These are phyloP conservation scores for Neonectria punicea DNA, from an alignment of 2,329 filamentous ascomycete genomes.

Conservation along the genomic window DNA sequence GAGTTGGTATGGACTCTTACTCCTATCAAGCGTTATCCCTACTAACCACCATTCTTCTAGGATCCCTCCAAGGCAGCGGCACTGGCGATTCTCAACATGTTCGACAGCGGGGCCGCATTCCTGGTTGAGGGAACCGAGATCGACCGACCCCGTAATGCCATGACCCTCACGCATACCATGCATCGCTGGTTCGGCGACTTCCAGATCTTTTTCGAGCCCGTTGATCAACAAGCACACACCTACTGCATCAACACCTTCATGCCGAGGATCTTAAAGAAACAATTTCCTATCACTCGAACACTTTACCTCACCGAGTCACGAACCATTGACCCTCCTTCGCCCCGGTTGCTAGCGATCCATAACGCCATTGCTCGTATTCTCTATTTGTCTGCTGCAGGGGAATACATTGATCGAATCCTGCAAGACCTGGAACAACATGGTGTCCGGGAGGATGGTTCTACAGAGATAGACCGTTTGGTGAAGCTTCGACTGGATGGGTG, in stretches of 20 bases:
- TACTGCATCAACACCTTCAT: constrained; percentile 37
- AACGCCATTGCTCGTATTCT: constrained; percentile 5
- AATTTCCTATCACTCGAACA: constrained; percentile 12
- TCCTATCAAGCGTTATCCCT: not conserved
- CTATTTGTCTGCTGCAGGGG: constrained; percentile 6
- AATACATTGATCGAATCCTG: constrained; percentile 5
- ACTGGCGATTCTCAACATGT: constrained; percentile 54
- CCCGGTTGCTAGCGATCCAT: constrained; percentile 11
- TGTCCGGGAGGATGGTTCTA: constrained; percentile 1
- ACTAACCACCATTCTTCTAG: constrained; percentile 11
- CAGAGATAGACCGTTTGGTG: constrained; percentile 5
- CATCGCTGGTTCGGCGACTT: constrained; percentile 35
- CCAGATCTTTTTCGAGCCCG: constrained; percentile 34
- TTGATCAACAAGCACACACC: constrained; percentile 41
- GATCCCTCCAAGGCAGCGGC: constrained; percentile 45
- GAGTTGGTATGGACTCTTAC: not conserved
- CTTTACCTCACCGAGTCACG: not conserved
- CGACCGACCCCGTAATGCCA: constrained; percentile 53
- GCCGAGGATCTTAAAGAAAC: not conserved
- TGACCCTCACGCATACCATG: constrained; percentile 31
- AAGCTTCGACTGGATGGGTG: constrained; percentile 8
- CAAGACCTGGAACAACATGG: constrained; percentile 1
- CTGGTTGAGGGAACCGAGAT: constrained; percentile 53
- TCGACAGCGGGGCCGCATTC: constrained; percentile 49
- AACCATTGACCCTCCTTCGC: not conserved